phyloP scores from a whole-genome alignment of 805 yeast species.

The Yamadazyma sp. region DNA sequence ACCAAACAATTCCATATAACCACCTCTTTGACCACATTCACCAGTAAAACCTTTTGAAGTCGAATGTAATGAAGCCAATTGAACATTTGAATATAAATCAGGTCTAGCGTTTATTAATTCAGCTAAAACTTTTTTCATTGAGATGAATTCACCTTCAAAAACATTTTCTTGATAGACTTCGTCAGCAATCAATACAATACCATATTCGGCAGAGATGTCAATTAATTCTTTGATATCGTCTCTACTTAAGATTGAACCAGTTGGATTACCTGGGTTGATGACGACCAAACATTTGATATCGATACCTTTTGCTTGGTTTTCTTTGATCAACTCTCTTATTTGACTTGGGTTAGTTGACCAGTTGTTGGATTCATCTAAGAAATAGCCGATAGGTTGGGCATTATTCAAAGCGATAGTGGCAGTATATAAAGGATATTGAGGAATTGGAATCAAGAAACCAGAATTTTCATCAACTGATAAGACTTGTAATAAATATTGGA shows the following conservation, averaged over 20 bases:
- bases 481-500: slow-evolving; percentile 70
- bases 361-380: slow-evolving; percentile 69
- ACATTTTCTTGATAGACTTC: slow-evolving; percentile 97
- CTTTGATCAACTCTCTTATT: slow-evolving; percentile 52
- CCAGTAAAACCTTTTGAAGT: slow-evolving; percentile 97
- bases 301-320: slow-evolving; percentile 50
- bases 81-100: slow-evolving; percentile 65
- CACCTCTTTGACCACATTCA: slow-evolving; percentile 99
- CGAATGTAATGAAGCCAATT: slow-evolving; percentile 92
- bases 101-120: slow-evolving; percentile 53
- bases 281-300: slow-evolving; percentile 79
- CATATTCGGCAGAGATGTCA: slow-evolving; percentile 77
- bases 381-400: slow-evolving; percentile 83
- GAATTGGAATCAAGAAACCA: slow-evolving; percentile 90
- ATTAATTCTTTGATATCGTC: slow-evolving; percentile 70
- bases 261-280: slow-evolving; percentile 98
- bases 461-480: slow-evolving; percentile 64
- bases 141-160: slow-evolving; percentile 75
- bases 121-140: slow-evolving; percentile 77
- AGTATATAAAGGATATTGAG: slow-evolving; percentile 96
- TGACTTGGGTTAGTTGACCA: slow-evolving; percentile 82
- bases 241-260: slow-evolving; percentile 76
- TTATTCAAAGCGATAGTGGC: slow-evolving; percentile 88
- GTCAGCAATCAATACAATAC: slow-evolving; percentile 88
- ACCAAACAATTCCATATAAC: slow-evolving; percentile 92